Evolutionary conservation across 371 early-diverging fungal species (phyloP).

Genomic region (Lichtheimia ornata): DNA sequence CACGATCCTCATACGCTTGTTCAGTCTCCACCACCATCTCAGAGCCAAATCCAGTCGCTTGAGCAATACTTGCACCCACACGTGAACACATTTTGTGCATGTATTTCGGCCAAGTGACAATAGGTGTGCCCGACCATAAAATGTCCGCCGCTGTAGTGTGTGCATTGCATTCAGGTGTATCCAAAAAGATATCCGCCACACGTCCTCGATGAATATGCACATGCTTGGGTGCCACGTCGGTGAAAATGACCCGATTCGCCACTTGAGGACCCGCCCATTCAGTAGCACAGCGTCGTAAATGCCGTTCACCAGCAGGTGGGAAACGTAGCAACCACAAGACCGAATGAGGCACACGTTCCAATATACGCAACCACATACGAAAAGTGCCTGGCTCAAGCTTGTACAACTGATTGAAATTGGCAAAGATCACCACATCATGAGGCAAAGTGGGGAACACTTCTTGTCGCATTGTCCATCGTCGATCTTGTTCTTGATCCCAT

Average conservation of each 20-base stretch:
- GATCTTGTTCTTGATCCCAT: slow-evolving; percentile 81
- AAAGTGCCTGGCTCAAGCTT: slow-evolving; percentile 86
- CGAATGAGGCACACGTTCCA: slow-evolving; percentile 79
- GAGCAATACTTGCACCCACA: slow-evolving; percentile 87
- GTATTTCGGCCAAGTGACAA: slow-evolving; percentile 89
- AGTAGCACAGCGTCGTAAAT: slow-evolving; percentile 70
- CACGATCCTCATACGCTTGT: slow-evolving; percentile 78
- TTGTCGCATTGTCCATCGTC: slow-evolving; percentile 83
- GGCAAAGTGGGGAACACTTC: slow-evolving; percentile 83
- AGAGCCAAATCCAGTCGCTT: slow-evolving; percentile 83
- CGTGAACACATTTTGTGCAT: slow-evolving; percentile 90
- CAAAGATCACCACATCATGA: slow-evolving; percentile 86
- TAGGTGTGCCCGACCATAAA: slow-evolving; percentile 92
- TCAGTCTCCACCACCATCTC: slow-evolving; percentile 82
- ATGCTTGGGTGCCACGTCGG: slow-evolving; percentile 91
- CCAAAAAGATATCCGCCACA: slow-evolving; percentile 88
- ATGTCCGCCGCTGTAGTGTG: slow-evolving; percentile 96
- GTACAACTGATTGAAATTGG: slow-evolving; percentile 95
- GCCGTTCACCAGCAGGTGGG: slow-evolving; percentile 86
- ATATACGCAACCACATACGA: slow-evolving; percentile 81
- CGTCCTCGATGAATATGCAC: slow-evolving; percentile 94
- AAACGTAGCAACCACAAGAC: slow-evolving; percentile 90
- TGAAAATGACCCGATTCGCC: slow-evolving; percentile 85
- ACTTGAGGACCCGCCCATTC: slow-evolving; percentile 80
- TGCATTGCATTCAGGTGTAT: slow-evolving; percentile 94